A percentile compares a stretch with the other conserved stretches of the same genome.
These are phyloP conservation scores for Talaromyces proteolyticus DNA, from an alignment of 495 filamentous ascomycete genomes.

Conservation along the genomic window DNA sequence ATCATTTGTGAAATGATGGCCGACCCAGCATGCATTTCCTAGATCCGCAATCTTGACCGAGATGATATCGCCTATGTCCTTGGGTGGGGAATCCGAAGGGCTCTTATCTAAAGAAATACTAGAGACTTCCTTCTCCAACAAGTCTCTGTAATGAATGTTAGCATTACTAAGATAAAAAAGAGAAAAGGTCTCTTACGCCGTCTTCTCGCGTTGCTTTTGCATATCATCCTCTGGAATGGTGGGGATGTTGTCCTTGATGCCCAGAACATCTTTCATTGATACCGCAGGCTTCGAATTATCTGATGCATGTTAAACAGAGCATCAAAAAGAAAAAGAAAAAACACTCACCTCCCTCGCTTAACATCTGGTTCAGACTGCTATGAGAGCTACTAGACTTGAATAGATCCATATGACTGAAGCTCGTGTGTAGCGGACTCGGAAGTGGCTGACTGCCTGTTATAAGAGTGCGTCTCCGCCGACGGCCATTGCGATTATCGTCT, in stretches of 20 bases:
- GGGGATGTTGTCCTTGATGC: constrained; percentile 48
- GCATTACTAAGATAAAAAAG: neutral
- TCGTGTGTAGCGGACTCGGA: constrained; percentile 89
- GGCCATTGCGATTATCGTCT: constrained; percentile 91
- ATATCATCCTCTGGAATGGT: constrained; percentile 50
- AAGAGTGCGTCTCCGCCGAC: constrained; percentile 81
- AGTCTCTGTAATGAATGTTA: constrained; percentile 52
- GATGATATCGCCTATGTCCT: constrained; percentile 67
- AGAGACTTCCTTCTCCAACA: constrained; percentile 86
- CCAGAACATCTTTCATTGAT: constrained; percentile 56
- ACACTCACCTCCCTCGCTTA: constrained; percentile 65
- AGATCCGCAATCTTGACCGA: constrained; percentile 99
- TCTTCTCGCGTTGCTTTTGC: constrained; percentile 87
- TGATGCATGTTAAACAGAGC: constrained; percentile 6
- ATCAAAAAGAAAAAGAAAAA: constrained; percentile 7
- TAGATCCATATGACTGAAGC: constrained; percentile 68
- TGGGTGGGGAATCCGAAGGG: constrained; percentile 26
- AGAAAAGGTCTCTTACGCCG: constrained; percentile 58
- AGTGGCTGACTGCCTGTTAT: constrained; percentile 97
- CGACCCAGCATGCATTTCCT: constrained; percentile 97
- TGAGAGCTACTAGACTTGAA: constrained; percentile 67
- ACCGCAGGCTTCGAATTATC: constrained; percentile 20
- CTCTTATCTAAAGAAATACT: constrained; percentile 89
- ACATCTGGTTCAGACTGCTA: constrained; percentile 75
- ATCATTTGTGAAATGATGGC: constrained; percentile 98